phyloP scores from a whole-genome alignment of 1,284 basidiomycete genomes.

The Trichosporon sp. region DNA sequence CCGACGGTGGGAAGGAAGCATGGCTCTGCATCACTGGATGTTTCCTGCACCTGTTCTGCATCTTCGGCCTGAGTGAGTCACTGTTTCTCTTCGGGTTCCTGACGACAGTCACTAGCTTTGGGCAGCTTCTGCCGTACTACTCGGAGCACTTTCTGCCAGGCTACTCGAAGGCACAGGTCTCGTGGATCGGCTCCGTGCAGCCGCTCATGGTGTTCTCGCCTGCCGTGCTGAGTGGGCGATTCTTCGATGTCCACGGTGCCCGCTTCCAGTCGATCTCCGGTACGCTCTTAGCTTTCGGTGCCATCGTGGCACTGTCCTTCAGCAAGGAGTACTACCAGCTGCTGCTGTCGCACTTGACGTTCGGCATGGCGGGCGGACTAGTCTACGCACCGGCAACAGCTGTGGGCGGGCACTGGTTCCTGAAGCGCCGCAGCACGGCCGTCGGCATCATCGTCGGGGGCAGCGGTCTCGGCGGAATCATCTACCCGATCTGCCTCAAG shows the following conservation, averaged over 20 bases:
- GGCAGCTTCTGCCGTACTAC: slow-evolving; percentile 25
- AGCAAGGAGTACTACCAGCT: slow-evolving; percentile 45
- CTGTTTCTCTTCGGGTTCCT: slow-evolving; percentile 22
- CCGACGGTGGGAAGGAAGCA: slow-evolving; percentile 27
- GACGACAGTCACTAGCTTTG: slow-evolving; percentile 22
- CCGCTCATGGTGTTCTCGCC: slow-evolving; percentile 19
- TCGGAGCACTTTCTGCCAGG: slow-evolving; percentile 16
- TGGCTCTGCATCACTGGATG: slow-evolving; percentile 26
- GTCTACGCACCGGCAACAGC: slow-evolving; percentile 42
- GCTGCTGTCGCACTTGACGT: slow-evolving; percentile 38
- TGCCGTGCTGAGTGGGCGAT: slow-evolving; percentile 21
- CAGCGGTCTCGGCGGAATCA: slow-evolving; percentile 40
- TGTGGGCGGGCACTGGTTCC: slow-evolving; percentile 45
- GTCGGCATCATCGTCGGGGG: slow-evolving; percentile 43
- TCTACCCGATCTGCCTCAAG: slow-evolving; percentile 41
- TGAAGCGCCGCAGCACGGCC: slow-evolving; percentile 35
- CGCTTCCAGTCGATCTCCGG: slow-evolving; percentile 10
- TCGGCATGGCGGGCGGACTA: slow-evolving; percentile 35
- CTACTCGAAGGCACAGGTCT: slow-evolving; percentile 8
- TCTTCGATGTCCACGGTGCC: slow-evolving; percentile 28
- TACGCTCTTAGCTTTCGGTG: slow-evolving; percentile 24
- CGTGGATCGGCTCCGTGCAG: slow-evolving; percentile 23
- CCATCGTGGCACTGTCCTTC: slow-evolving; percentile 36
- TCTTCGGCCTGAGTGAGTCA: slow-evolving; percentile 26
- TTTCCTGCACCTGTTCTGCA: slow-evolving; percentile 26